A percentile compares a stretch with the other conserved stretches of the same genome.
These are phyloP conservation scores for Phytophthora lateralis DNA, from an alignment of 352 stramenopile species.

Conservation along the genomic window DNA sequence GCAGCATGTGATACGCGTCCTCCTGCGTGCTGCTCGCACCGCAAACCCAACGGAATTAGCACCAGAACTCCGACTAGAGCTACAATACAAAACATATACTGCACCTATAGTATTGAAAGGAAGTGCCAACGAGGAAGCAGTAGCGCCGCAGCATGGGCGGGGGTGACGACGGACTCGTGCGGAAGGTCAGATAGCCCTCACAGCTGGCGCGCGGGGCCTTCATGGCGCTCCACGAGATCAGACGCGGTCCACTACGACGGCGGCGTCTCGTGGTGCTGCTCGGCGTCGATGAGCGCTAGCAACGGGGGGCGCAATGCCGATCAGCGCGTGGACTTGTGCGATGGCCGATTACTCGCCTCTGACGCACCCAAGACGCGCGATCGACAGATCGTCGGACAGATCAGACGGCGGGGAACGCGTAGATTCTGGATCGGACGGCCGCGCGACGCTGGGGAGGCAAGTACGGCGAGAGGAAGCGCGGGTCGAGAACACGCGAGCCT, in stretches of 20 bases:
- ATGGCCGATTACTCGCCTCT: conserved; percentile 12
- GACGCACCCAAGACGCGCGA: conserved; percentile 5
- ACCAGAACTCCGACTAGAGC: not conserved
- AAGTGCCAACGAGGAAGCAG: conserved; percentile 88
- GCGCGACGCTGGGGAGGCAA: conserved; percentile 1
- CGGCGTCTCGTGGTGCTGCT: conserved; percentile 32
- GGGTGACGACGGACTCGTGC: conserved; percentile 85
- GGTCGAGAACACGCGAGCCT: conserved; percentile 20
- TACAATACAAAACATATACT: conserved; percentile 6
- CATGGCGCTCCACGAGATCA: conserved; percentile 64
- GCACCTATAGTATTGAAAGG: conserved; percentile 87
- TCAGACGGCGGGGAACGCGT: conserved; percentile 10
- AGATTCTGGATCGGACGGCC: not conserved
- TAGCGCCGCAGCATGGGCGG: conserved; percentile 88
- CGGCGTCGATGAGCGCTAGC: conserved; percentile 9
- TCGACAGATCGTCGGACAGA: conserved; percentile 15
- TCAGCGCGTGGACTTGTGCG: conserved; percentile 9
- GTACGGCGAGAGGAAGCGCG: conserved; percentile 18
- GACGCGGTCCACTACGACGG: conserved; percentile 21
- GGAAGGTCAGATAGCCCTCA: conserved; percentile 87
- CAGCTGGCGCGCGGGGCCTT: conserved; percentile 83
- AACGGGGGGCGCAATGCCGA: conserved; percentile 10
- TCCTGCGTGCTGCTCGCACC: conserved; percentile 73
- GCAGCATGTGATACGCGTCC: conserved; percentile 90
- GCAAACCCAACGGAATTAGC: conserved; percentile 2